Evolutionary conservation across 75 land plant species (phyloP).

Genomic region (Picea sitchensis): DNA sequence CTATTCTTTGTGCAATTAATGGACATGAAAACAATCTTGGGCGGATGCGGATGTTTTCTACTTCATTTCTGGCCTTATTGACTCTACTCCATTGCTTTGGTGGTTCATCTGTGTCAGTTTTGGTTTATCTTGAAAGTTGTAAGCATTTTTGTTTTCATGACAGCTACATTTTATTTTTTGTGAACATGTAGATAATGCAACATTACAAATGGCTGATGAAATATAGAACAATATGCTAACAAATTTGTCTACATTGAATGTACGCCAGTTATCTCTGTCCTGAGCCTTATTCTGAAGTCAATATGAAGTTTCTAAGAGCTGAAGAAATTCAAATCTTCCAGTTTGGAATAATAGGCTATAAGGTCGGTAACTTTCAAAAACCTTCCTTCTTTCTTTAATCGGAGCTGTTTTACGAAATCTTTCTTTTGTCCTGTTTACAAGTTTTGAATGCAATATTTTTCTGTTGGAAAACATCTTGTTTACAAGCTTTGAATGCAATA

Average conservation of each 20-base stretch:
- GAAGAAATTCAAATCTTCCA: constrained; percentile 9
- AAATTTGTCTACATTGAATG: not conserved
- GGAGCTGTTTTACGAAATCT: not conserved
- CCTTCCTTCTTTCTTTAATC: not conserved
- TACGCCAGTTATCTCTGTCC: constrained; percentile 5
- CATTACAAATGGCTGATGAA: not conserved
- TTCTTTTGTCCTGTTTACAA: too few species aligned
- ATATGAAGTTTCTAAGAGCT: constrained; percentile 9
- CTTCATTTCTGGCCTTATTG: not conserved
- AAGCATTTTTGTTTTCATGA: not conserved
- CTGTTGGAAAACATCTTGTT: too few species aligned
- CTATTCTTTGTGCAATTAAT: not conserved
- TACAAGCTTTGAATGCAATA: not conserved
- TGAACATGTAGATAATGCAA: constrained; percentile 7
- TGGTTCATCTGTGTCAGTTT: not conserved
- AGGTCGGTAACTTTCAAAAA: constrained; percentile 2
- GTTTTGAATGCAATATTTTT: too few species aligned
- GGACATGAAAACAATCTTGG: not conserved
- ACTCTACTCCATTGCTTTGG: not conserved
- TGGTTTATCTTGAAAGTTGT: not conserved
- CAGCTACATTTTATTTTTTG: not conserved
- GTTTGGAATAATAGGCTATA: constrained; percentile 9
- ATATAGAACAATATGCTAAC: not conserved
- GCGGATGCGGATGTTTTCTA: not conserved
- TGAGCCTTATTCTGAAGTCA: constrained; percentile 2